Evolutionary conservation across 441 rosid species (phyloP), one percentile per base, ranked within the genome.

Genomic region (Corymbia citriodora): DNA sequence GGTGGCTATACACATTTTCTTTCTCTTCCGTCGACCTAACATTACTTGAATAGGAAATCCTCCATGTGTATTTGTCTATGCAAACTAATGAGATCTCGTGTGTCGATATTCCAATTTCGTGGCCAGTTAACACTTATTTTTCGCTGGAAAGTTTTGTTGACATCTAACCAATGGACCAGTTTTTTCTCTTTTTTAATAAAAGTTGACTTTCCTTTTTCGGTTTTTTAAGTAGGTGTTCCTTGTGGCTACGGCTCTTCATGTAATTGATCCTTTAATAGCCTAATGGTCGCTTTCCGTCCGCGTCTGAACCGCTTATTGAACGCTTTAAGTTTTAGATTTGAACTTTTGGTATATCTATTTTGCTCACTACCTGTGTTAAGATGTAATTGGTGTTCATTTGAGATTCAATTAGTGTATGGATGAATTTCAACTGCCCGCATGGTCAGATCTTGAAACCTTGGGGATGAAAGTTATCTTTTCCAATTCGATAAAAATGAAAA

Each of bases 141-240:
- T 21, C 6, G n/a, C n/a, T 45, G 85, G 49, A 82, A 91, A 63
- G 83, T 48, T 33, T 89, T 54, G 91, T 90, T 91, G 90, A 89
- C 91, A 40, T 90, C 82, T 91, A 91, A 83, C 89, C 81, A 82
- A 54, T 87, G 49, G 88, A 87, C 55, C 88, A 81, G 48, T 83
- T 88, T 68, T 89, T 90, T 40, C 1, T 87, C 53, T 31, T 0
- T 68, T 74, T 74, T 10, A 12, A 72, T 72, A 49, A 19, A 19
- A 4, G 49, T 72, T 72, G 27, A 72, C 21, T 72, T 36, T 36
- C 72, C 40, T 31, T 74, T 10, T 72, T 19, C 9, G 21, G 9
- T 16, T n/a, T 31, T 74, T 36, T 40, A 40, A 36, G 29, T 74
- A 19, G 3, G 49, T 36, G 83, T 36, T 9, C 1, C 83, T 74